Evolutionary conservation across 2,329 filamentous ascomycete genomes (phyloP), one percentile per base, ranked within the genome.

Genomic region (Ceratocystis huliohia): DNA sequence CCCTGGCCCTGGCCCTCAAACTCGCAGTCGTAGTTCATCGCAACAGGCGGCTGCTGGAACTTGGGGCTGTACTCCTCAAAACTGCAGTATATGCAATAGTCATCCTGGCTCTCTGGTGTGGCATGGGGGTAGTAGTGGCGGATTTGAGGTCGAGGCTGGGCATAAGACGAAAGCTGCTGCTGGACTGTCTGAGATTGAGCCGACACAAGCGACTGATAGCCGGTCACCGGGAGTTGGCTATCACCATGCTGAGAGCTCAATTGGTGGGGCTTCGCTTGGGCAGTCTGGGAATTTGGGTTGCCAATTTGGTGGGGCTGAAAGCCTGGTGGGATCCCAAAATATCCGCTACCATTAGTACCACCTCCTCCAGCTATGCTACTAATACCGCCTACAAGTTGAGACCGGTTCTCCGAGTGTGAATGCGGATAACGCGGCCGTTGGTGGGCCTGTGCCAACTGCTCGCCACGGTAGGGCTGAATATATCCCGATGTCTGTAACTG

Each of bases 51-150:
- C 53, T 33, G 53, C 6, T 37, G 53, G 7, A 7, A 6, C 10
- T 63, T 45, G 3, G 61, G 61, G 17, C 5, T n/a, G 61, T 63
- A 48, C 41, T 63, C 61, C 17, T 63, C 61, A 1, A 63, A 63
- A 30, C 41, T 48, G 61, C 61, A 63, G 41, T 50, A 63, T 28
- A 48, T 48, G 30, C 61, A 63, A 20, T 63, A 46, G 41, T 63
- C 41, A 45, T 63, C 30, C 10, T 33, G 41, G 41, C 22, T 25
- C 44, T 30, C 41, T 15, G 44, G 41, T 6, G 48, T 28, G 17
- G 44, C 22, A 17, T 63, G 61, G 28, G 61, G 25, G 10, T 63
- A 63, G 37, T 63, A 63, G 25, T 46, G 41, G 13, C 41, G 61
- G 6, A 48, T 17, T 15, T 62, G 61, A 10, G 25, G 25, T 3